Base-by-base conservation (phyloP, 2,329 filamentous ascomycete species). In the Paecilomyces niveus region DNA sequence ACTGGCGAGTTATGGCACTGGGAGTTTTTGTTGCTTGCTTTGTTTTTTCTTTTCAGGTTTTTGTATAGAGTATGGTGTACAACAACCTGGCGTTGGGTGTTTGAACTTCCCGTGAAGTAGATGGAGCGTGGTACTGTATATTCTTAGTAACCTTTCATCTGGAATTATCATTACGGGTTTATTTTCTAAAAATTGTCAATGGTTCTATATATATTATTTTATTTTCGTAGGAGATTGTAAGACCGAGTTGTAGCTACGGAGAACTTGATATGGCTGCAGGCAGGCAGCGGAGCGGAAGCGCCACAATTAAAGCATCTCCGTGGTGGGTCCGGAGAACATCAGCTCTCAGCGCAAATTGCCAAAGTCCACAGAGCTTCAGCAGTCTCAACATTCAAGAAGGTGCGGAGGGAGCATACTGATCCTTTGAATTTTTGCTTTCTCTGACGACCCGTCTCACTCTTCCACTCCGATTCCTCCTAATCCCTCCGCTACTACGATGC, bases 401-500 rank as follows among this genome's bases (percentile, higher is more conserved):
- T 21, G 6, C 39, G 2, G 15, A 7, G 15, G 9, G 39, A 45
- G 39, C 8, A 45, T 45, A n/a, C 39, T 45, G n/a, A 3, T 9
- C 8, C 9, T 2, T 9, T 45, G 15, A 45, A n/a, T 45, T 21
- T 45, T n/a, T 1, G 15, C 7, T 45, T n/a, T 7, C 8, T 45
- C 39, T 45, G 5, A n/a, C 15, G n/a, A 18, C 39, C 22, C 22
- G 7, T 26, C 50, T 52, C 21, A 8, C 22, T 26, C 50, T 52
- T 24, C 50, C 50, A 9, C 39, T 18, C 5, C 15, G 39, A 45
- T 45, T 45, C 15, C 15, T 18, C 39, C 3, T 9, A 45, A 45
- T 45, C 15, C n/a, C 39, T 18, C 5, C 39, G 6, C 39, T 32
- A 11, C 55, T 22, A 57, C 53, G 33, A 73, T 74, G 70, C 66